A percentile compares a stretch with the other conserved stretches of the same genome.
Evolutionary conservation across 257 asterid species (phyloP).

Genomic region (Agastache rugosa): DNA sequence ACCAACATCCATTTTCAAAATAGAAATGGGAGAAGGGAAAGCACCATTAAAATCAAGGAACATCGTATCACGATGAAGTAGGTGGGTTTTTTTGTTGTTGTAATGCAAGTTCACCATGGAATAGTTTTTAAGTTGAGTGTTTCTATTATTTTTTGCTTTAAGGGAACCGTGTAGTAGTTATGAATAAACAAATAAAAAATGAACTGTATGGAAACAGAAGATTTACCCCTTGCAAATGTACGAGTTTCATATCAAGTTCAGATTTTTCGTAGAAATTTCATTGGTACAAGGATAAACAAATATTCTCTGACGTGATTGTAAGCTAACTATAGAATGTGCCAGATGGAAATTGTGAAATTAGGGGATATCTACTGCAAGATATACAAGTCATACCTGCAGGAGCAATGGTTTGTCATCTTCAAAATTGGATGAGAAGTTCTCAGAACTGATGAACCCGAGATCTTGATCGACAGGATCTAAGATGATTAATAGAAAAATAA

Average conservation of each 20-base stretch:
- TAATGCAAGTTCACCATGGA: background rate
- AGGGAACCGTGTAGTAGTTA: background rate
- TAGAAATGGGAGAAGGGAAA: slow-evolving; percentile 20
- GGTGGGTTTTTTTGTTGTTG: background rate
- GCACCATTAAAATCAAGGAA: background rate
- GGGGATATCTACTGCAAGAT: slow-evolving; percentile 21
- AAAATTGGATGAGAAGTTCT: slow-evolving; percentile 61
- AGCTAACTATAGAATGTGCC: slow-evolving; percentile 23
- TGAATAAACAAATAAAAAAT: background rate
- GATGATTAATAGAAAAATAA: slow-evolving; percentile 38
- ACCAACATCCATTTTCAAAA: slow-evolving; percentile 11
- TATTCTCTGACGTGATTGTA: slow-evolving; percentile 11
- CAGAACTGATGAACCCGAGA: slow-evolving; percentile 54
- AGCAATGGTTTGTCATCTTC: slow-evolving; percentile 76
- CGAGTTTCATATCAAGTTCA: background rate
- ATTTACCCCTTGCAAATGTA: background rate
- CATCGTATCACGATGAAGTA: background rate
- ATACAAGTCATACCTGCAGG: slow-evolving; percentile 65
- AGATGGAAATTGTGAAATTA: slow-evolving; percentile 4
- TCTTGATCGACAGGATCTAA: slow-evolving; percentile 59
- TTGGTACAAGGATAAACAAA: background rate
- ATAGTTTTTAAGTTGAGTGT: background rate
- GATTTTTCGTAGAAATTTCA: background rate
- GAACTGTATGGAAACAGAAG: background rate
- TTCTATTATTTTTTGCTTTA: no score